Evolutionary conservation across 495 filamentous ascomycete species (phyloP), one percentile per base, ranked within the genome.

Genomic region (Aspergillus sclerotiicarbonarius): DNA sequence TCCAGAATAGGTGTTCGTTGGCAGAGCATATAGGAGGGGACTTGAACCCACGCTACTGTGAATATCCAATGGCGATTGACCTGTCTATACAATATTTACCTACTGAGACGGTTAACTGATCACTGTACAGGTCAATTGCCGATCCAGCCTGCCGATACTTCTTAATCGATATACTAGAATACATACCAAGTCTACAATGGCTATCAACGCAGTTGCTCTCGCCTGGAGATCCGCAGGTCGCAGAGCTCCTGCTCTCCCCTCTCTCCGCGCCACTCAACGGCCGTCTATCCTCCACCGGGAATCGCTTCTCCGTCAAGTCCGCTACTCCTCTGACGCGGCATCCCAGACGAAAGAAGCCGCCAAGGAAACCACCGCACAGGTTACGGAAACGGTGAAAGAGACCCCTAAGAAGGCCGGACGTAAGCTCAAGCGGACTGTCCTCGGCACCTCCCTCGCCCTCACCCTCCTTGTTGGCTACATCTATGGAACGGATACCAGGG

Each of bases 401-500:
- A 58, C 67, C 7, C 71, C 73, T 0, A 73, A 71, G 58, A 70
- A 69, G 51, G 66, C 69, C 0, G 69, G 64, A 33, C 73, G 73
- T 8, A 48, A 62, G 7, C 66, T 75, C n/a, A 65, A 65, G 49
- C 81, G 80, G 49, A 53, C 81, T 44, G 56, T 87, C 19, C 81
- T 83, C 53, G 79, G 84, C 47, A 80, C 83, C 16, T 76, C 83
- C 3, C 61, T 91, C 50, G 70, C 76, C 7, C 56, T 87, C 18
- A 67, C 72, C 29, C 56, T 82, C 29, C 59, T 74, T 45, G 77
- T 83, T 48, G 78, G 79, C 31, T 94, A 90, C 67, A 74, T 90
- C 65, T 96, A 96, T 67, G 73, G 85, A 33, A 97, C 93, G 56
- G 94, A 98, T 74, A 96, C 93, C 12, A 85, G 94, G 57, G 90